Percentiles rank a stretch among this genome's conserved stretches.
phyloP scores from a whole-genome alignment of 495 filamentous ascomycete genomes.

The Podospora australis region DNA sequence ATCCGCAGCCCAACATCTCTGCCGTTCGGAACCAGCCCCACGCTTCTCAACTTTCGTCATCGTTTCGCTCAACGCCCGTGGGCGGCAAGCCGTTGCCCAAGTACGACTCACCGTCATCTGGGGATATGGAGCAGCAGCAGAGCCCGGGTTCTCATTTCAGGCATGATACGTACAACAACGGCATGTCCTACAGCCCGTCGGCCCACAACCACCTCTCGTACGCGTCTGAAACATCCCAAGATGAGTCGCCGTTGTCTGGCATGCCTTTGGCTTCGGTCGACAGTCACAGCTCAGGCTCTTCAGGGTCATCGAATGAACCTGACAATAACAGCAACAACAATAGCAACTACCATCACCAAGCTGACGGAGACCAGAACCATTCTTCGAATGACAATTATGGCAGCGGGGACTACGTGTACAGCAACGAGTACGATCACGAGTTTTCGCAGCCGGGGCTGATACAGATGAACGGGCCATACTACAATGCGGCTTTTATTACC shows the following conservation, averaged over 20 bases:
- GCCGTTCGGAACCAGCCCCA: slow-evolving; percentile 34
- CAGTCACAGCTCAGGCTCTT: background rate
- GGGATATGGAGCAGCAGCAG: slow-evolving; percentile 23
- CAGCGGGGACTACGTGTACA: slow-evolving; percentile 8
- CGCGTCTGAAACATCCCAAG: slow-evolving; percentile 24
- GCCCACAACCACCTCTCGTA: slow-evolving; percentile 30
- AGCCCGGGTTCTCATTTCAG: slow-evolving; percentile 21
- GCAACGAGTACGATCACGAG: slow-evolving; percentile 24
- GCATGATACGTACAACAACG: slow-evolving; percentile 10
- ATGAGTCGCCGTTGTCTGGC: slow-evolving; percentile 31
- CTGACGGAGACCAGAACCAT: background rate
- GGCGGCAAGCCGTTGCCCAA: slow-evolving; percentile 30
- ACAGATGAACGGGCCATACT: slow-evolving; percentile 37
- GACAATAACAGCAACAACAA: slow-evolving; percentile 5
- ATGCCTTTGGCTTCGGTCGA: too few relatives aligned
- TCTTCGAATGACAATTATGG: background rate
- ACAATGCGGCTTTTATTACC: slow-evolving; percentile 38
- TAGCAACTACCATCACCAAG: background rate
- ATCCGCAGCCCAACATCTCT: slow-evolving; percentile 41
- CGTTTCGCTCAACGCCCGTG: slow-evolving; percentile 23
- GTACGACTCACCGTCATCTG: slow-evolving; percentile 29
- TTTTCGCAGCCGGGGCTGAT: slow-evolving; percentile 35
- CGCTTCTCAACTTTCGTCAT: slow-evolving; percentile 15
- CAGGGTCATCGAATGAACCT: too few relatives aligned
- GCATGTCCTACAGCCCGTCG: slow-evolving; percentile 6